Percentiles rank a stretch among this genome's conserved stretches.
Conservation (phyloP, 139 green algal species). For the Chlamydomonas sp. region DNA sequence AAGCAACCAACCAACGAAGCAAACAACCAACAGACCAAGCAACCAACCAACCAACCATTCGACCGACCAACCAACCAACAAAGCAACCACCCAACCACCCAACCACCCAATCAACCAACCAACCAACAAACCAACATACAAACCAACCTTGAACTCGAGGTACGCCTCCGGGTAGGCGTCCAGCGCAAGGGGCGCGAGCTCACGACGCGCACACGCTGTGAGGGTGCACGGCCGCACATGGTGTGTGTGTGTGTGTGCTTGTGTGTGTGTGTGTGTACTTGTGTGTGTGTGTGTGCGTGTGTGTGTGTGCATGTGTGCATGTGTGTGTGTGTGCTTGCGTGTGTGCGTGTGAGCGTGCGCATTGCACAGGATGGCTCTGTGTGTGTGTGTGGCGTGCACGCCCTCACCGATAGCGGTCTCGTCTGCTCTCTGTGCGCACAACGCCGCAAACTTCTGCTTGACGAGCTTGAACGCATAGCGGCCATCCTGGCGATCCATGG, state of each 20-base stretch:
- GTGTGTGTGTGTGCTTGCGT: background rate
- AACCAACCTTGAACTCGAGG: slow-evolving; percentile 53
- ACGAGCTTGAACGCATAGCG: slow-evolving; percentile 6
- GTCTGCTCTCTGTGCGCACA: background rate
- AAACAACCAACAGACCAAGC: no score
- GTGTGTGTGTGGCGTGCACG: background rate
- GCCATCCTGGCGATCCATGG: background rate
- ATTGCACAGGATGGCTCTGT: background rate
- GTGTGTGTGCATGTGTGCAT: background rate
- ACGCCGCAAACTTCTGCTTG: slow-evolving; percentile 7
- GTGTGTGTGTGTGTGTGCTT: background rate
- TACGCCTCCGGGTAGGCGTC: slow-evolving; percentile 68
- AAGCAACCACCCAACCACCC: no score
- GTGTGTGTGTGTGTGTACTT: background rate
- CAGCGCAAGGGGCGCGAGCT: slow-evolving; percentile 53
- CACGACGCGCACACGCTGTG: slow-evolving; percentile 36
- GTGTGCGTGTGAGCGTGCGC: background rate
- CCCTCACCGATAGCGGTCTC: background rate
- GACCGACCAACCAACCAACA: no score
- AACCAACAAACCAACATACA: no score
- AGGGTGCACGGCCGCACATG: background rate
- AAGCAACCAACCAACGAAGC: no score
- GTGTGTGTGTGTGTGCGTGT: background rate
- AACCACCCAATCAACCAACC: no score
- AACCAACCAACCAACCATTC: no score